Base-by-base conservation (phyloP, 208 protist genomes). In the Trypanosomatidae sp. region DNA sequence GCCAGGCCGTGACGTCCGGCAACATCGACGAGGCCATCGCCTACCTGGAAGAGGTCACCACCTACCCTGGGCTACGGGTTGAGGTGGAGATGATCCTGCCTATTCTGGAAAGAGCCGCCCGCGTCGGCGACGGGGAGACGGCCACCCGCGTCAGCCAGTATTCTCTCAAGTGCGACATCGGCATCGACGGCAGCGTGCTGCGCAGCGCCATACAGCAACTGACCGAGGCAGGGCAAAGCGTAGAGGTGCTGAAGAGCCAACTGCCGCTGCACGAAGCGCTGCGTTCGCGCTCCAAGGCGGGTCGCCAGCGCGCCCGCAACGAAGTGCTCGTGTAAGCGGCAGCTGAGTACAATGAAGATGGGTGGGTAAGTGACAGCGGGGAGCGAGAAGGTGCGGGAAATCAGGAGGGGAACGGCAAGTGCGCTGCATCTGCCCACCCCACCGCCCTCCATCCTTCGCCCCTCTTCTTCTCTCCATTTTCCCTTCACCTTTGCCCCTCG, bases 41-140 rank as follows among this genome's bases (percentile, higher is more conserved):
- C 53, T 95, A 92, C 66, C 77, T 97, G 49, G 66, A 92, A 69
- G 79, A 89, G 74, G 91, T 92, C 46, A 77, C 85, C 5, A 62
- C 64, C 8, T 74, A 90, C 70, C 80, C 81, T 0, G 88, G 88
- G 10, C 79, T 96, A 69, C 85, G 91, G 4, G 85, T 96, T 8
- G 91, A 96, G 89, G 85, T 94, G 75, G 91, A 96, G 75, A 96
- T 96, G 91, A 82, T 96, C 44, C 73, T 96, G 62, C 89, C 89
- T 0, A 93, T 94, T 22, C 28, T 96, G 9, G 91, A 96, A 78
- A 86, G 91, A 0, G 91, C 89, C 36, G 91, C 89, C 12, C 81
- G 86, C 41, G 91, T 77, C 36, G 91, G 91, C 15, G 91, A 96
- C 58, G 89, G 78, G 15, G 89, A 92, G 58, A 93, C 88, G 49